A percentile compares a stretch with the other conserved stretches of the same genome.
phyloP scores from a whole-genome alignment of 345 rosid genomes.

The Eucalyptus tenuipes region DNA sequence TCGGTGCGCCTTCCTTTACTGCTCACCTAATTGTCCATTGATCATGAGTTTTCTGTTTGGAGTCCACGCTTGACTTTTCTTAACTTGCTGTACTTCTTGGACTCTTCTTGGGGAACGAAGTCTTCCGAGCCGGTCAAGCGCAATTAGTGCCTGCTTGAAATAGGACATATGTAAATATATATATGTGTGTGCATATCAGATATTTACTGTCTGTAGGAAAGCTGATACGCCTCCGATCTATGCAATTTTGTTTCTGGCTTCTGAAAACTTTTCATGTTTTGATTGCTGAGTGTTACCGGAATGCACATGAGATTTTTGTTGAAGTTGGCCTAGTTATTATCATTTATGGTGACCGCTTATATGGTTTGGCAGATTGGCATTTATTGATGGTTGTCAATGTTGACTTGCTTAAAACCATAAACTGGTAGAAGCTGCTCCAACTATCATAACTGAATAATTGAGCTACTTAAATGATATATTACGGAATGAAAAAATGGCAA shows the following conservation, averaged over 20 bases:
- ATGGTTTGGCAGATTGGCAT: background rate
- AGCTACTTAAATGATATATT: background rate
- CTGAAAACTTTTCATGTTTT: background rate
- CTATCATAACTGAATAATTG: background rate
- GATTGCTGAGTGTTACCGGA: background rate
- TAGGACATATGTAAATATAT: background rate
- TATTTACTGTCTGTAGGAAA: background rate
- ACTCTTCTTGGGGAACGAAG: background rate
- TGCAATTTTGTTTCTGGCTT: background rate
- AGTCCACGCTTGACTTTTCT: background rate
- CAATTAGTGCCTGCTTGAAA: background rate
- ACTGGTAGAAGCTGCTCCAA: background rate
- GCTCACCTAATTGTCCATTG: background rate
- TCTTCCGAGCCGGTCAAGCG: background rate
- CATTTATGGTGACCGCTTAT: background rate
- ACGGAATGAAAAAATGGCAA: background rate
- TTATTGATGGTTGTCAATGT: background rate
- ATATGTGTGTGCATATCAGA: background rate
- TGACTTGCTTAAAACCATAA: background rate
- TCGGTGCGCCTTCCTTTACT: background rate
- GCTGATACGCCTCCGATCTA: background rate
- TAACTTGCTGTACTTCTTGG: background rate
- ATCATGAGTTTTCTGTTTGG: background rate
- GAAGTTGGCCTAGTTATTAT: background rate
- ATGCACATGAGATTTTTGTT: background rate